phyloP scores from a whole-genome alignment of 2,329 filamentous ascomycete genomes.

The Clathrospora elynae region DNA sequence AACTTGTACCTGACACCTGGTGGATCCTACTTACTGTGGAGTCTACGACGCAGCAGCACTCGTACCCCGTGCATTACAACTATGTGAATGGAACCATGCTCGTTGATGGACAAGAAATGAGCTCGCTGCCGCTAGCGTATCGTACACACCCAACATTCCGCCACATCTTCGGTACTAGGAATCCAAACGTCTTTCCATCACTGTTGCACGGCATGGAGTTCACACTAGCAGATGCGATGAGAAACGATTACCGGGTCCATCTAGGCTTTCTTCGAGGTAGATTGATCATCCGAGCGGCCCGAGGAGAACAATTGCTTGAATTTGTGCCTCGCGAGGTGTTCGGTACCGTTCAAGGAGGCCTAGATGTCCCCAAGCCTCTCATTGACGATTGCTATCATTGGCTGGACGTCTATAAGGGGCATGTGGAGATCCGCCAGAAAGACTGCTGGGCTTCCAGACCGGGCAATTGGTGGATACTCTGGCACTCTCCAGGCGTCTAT shows the following conservation, averaged over 20 bases:
- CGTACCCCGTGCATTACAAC: constrained; percentile 50
- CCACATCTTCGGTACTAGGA: constrained; percentile 60
- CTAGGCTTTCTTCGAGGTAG: constrained; percentile 55
- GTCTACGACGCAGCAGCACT: constrained; percentile 29
- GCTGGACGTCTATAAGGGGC: constrained; percentile 56
- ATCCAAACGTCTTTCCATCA: constrained; percentile 61
- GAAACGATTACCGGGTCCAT: constrained; percentile 57
- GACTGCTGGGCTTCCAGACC: constrained; percentile 49
- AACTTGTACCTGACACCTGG: constrained; percentile 25
- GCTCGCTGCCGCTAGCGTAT: constrained; percentile 60
- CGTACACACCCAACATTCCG: constrained; percentile 52
- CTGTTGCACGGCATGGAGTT: constrained; percentile 59
- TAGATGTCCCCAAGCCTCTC: constrained; percentile 60
- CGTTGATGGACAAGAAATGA: constrained; percentile 56
- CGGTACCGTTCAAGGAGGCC: constrained; percentile 15
- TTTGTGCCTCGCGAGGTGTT: constrained; percentile 43
- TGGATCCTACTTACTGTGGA: constrained; percentile 43
- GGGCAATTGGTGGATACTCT: constrained; percentile 50
- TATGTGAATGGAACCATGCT: constrained; percentile 56
- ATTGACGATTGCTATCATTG: constrained; percentile 63
- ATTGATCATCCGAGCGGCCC: constrained; percentile 54
- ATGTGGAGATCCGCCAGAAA: constrained; percentile 59
- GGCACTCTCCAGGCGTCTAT: constrained; percentile 28
- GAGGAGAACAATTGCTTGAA: constrained; percentile 39
- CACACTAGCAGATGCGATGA: constrained; percentile 38